Evolutionary conservation across 495 filamentous ascomycete genomes (phyloP).

Genomic region (Xylaria telfairii): DNA sequence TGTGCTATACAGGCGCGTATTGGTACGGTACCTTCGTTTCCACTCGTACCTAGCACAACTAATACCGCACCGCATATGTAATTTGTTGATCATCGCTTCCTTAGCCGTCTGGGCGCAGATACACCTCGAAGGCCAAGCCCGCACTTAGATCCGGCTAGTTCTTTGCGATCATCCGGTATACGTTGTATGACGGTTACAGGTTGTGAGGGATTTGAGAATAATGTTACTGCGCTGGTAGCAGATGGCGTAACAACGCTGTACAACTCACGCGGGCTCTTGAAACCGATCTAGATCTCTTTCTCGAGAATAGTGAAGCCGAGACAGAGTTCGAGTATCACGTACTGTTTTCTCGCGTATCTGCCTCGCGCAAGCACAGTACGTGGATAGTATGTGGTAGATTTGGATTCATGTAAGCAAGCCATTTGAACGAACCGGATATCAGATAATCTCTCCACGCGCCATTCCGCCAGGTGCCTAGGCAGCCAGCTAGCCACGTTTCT

Average conservation of each 20-base stretch:
- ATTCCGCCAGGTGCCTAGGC: slow-evolving; percentile 1
- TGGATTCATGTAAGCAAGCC: background rate
- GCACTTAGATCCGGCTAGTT: background rate
- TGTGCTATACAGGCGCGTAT: slow-evolving; percentile 1
- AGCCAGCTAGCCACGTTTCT: slow-evolving; percentile 21
- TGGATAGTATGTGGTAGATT: slow-evolving; percentile 3
- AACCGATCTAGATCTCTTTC: background rate
- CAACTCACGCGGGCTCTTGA: background rate
- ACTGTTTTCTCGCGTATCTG: background rate
- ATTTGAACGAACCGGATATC: background rate
- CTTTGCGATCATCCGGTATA: background rate
- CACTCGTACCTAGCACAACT: slow-evolving; percentile 5
- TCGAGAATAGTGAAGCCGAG: background rate
- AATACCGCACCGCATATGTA: slow-evolving; percentile 17
- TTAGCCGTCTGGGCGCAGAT: slow-evolving; percentile 17
- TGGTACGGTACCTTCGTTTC: background rate
- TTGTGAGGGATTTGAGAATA: background rate
- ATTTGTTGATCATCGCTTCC: slow-evolving; percentile 11
- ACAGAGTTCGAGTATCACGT: background rate
- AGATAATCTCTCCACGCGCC: background rate
- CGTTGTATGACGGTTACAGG: background rate
- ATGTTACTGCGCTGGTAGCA: background rate
- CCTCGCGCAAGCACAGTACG: background rate
- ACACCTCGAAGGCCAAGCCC: slow-evolving; percentile 8
- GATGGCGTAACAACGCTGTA: background rate